Percentiles rank a stretch among this genome's conserved stretches.
Conservation (phyloP, 78 protist genomes). For the Protostelium mycophagum region DNA sequence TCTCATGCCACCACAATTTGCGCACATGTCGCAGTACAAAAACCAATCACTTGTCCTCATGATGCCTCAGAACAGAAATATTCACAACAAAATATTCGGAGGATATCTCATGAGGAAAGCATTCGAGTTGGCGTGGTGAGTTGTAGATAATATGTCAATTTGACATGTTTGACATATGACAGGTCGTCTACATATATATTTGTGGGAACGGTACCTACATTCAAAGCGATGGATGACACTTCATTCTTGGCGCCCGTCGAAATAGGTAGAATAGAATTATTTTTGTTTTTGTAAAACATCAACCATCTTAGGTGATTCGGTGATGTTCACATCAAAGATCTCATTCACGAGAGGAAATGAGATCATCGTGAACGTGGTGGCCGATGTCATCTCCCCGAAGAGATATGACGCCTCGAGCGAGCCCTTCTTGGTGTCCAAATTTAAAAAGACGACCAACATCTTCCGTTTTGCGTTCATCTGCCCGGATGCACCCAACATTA, state of each 20-base stretch:
- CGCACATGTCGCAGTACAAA: too few relatives aligned
- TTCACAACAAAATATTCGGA: slow-evolving; percentile 58
- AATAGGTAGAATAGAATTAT: slow-evolving; percentile 40
- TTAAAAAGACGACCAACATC: neutral
- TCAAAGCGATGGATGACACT: slow-evolving; percentile 39
- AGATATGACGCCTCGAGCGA: neutral
- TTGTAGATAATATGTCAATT: slow-evolving; percentile 2
- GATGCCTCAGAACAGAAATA: slow-evolving; percentile 23
- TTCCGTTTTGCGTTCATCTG: neutral
- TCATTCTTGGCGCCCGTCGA: slow-evolving; percentile 43
- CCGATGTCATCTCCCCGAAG: neutral
- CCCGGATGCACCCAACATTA: neutral
- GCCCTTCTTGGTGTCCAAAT: neutral
- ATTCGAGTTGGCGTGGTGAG: slow-evolving; percentile 40
- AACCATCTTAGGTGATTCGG: neutral
- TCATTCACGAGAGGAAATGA: neutral
- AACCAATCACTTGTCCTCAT: neutral
- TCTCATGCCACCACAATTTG: too few relatives aligned
- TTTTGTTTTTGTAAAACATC: slow-evolving; percentile 8
- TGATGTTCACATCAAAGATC: neutral
- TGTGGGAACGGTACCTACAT: slow-evolving; percentile 22
- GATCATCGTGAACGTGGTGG: neutral
- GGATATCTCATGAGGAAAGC: slow-evolving; percentile 56
- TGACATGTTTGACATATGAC: neutral
- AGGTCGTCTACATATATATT: neutral